Evolutionary conservation across 192 early-diverging fungal species (phyloP).

Genomic region (Coemansia sp.): DNA sequence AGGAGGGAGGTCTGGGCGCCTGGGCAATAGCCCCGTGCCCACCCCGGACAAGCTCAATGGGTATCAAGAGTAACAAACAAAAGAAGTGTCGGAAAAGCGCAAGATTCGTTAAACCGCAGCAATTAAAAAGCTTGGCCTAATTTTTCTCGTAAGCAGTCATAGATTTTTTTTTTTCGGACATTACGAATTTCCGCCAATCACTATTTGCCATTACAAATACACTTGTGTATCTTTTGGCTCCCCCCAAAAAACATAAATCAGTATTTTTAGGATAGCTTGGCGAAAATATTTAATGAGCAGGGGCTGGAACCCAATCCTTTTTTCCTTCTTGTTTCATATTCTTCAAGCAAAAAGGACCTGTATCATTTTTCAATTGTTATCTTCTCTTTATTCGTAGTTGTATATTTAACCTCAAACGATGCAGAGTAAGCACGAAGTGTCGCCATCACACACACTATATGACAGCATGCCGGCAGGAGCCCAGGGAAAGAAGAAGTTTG

Average conservation of each 20-base stretch:
- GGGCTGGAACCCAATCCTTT: conserved; percentile 4
- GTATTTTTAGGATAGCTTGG: neutral
- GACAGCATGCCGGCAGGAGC: conserved; percentile 27
- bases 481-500: conserved; percentile 54
- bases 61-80: too few relatives aligned
- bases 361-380: too few relatives aligned
- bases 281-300: conserved; percentile 7
- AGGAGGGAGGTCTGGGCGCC: neutral
- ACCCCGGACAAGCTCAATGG: too few relatives aligned
- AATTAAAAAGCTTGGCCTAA: too few relatives aligned
- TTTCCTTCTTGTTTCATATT: too few relatives aligned
- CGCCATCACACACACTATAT: conserved; percentile 41
- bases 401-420: conserved; percentile 9
- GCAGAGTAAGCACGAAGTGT: conserved; percentile 44
- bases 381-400: too few relatives aligned
- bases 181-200: conserved; percentile 5
- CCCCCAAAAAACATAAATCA: conserved; percentile 6
- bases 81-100: neutral
- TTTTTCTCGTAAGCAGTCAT: conserved; percentile 2
- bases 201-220: conserved; percentile 8
- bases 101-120: too few relatives aligned
- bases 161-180: conserved; percentile 4
- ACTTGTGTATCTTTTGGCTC: neutral
- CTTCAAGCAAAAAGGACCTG: too few relatives aligned
- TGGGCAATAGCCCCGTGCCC: too few relatives aligned